Evolutionary conservation across 768 basidiomycete genomes (phyloP).

Genomic region (Macrolepiota albuminosa): DNA sequence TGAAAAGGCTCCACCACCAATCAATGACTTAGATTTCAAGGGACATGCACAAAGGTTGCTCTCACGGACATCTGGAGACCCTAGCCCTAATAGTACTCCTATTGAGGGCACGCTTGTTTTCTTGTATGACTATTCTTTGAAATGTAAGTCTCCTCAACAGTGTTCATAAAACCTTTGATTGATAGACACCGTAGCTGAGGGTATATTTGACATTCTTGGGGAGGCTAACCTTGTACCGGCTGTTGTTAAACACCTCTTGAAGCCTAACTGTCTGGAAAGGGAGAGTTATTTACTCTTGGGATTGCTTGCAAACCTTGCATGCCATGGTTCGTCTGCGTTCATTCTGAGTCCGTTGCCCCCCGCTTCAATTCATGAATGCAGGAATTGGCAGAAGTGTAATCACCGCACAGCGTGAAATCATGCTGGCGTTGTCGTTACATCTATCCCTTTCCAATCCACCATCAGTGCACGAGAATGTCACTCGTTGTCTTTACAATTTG

Average conservation of each 20-base stretch:
- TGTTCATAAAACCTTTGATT: background rate
- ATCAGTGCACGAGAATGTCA: slow-evolving; percentile 11
- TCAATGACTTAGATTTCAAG: slow-evolving; percentile 5
- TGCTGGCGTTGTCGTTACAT: slow-evolving; percentile 4
- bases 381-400: slow-evolving; percentile 8
- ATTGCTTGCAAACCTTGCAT: slow-evolving; percentile 16
- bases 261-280: slow-evolving; percentile 5
- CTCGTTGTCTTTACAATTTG: slow-evolving; percentile 15
- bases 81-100: background rate
- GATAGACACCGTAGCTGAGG: slow-evolving; percentile 5
- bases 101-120: slow-evolving; percentile 10
- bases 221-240: slow-evolving; percentile 8
- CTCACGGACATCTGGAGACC: slow-evolving; percentile 4
- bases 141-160: background rate
- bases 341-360: background rate
- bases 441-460: background rate
- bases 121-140: slow-evolving; percentile 14
- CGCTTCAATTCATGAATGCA: background rate
- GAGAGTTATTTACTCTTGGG: slow-evolving; percentile 13
- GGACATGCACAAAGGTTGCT: slow-evolving; percentile 7
- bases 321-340: slow-evolving; percentile 9
- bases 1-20: slow-evolving; percentile 1
- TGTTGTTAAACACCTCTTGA: slow-evolving; percentile 2
- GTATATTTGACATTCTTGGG: slow-evolving; percentile 11
- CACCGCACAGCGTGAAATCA: slow-evolving; percentile 1